A percentile compares a stretch with the other conserved stretches of the same genome.
These are phyloP conservation scores for Dorcoceras hygrometricum DNA, from an alignment of 257 asterid genomes.

Conservation along the genomic window DNA sequence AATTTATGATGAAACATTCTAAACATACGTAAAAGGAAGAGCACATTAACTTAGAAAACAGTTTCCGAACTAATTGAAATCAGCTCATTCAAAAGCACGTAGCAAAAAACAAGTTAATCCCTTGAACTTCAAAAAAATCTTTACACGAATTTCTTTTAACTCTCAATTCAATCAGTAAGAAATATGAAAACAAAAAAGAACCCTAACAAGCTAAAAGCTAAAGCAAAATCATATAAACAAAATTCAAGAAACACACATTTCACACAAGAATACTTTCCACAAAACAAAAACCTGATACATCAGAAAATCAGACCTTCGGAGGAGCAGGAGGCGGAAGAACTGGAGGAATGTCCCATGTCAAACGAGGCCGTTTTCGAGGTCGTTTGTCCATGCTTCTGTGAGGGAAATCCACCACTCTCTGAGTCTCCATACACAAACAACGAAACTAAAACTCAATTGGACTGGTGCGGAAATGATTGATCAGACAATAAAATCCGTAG, in stretches of 20 bases:
- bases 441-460: conserved; percentile 15
- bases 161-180: neutral
- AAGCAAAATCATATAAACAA: neutral
- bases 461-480: conserved; percentile 12
- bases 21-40: neutral
- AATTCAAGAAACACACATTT: conserved; percentile 2
- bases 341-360: conserved; percentile 69
- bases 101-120: conserved; percentile 14
- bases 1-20: neutral
- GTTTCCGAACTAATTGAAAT: neutral
- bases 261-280: neutral
- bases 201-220: neutral
- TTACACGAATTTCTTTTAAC: neutral
- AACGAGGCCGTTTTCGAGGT: conserved; percentile 78
- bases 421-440: conserved; percentile 53
- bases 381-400: conserved; percentile 61
- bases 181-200: neutral
- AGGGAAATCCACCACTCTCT: conserved; percentile 55
- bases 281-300: neutral
- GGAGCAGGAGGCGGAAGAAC: conserved; percentile 44
- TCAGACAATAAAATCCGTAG: neutral
- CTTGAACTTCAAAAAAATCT: conserved; percentile 7
- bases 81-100: neutral
- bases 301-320: conserved; percentile 40
- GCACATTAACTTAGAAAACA: neutral